Percentiles rank a stretch among this genome's conserved stretches.
Conservation (phyloP, 2,329 filamentous ascomycete species). For the Epichloe sylvatica region DNA sequence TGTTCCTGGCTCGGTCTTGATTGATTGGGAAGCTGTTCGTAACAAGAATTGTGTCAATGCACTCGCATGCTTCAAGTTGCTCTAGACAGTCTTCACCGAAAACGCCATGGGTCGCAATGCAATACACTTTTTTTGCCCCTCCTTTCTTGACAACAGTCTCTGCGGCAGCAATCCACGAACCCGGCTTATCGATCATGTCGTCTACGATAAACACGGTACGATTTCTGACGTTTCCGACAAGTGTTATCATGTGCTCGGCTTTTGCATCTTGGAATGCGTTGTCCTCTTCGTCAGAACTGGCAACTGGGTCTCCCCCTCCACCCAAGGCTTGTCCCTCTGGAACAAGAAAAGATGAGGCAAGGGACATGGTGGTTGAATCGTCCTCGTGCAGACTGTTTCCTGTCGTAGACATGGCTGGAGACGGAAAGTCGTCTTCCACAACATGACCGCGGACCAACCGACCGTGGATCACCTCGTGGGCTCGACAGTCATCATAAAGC, state of each 20-base stretch:
- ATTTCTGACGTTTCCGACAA: conserved; percentile 88
- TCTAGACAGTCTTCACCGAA: conserved; percentile 83
- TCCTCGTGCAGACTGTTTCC: conserved; percentile 53
- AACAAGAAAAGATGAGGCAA: conserved; percentile 68
- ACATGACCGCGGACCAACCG: conserved; percentile 88
- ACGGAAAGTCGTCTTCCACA: conserved; percentile 85
- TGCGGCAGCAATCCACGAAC: conserved; percentile 92
- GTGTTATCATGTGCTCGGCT: conserved; percentile 85
- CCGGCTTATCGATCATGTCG: conserved; percentile 97
- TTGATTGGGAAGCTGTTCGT: conserved; percentile 95
- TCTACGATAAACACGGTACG: conserved; percentile 89
- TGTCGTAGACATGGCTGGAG: conserved; percentile 56
- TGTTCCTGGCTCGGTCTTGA: conserved; percentile 53
- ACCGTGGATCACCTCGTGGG: conserved; percentile 80
- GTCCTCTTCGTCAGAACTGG: conserved; percentile 82
- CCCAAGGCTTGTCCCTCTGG: conserved; percentile 56
- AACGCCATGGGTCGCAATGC: conserved; percentile 90
- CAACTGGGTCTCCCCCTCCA: conserved; percentile 71
- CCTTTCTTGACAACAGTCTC: conserved; percentile 93
- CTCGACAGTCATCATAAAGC: conserved; percentile 65
- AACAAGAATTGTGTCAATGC: conserved; percentile 86
- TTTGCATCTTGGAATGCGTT: conserved; percentile 69
- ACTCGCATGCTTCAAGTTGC: conserved; percentile 82
- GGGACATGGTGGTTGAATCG: conserved; percentile 68
- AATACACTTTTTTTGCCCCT: conserved; percentile 80